Conservation (phyloP, 441 rosid species). For the Croton setiger region DNA sequence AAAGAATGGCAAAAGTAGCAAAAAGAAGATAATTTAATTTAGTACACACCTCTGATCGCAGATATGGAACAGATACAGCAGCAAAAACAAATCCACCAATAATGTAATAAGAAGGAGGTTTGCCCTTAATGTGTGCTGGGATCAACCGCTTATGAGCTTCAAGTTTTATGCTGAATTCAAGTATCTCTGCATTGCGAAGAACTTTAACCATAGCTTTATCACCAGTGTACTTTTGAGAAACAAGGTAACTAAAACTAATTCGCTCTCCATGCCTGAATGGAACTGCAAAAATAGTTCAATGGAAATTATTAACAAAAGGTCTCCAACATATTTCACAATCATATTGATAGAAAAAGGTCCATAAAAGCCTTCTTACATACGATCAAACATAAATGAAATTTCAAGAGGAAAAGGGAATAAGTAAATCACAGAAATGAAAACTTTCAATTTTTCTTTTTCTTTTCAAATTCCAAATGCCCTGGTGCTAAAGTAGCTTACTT, state of each 20-base stretch:
- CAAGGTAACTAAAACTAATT: constrained; percentile 90
- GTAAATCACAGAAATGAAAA: neutral
- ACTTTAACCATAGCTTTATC: constrained; percentile 77
- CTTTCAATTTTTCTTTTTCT: neutral
- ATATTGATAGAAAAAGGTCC: neutral
- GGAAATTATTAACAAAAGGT: neutral
- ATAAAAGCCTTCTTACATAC: neutral
- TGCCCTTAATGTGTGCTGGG: constrained; percentile 72
- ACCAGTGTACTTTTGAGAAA: constrained; percentile 87
- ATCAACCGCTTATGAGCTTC: constrained; percentile 71
- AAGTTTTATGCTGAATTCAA: constrained; percentile 65
- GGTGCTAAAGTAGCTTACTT: neutral
- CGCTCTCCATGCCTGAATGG: constrained; percentile 93
- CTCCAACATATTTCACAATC: neutral
- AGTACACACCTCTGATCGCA: constrained; percentile 77
- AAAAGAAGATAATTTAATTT: neutral
- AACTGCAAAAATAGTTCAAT: constrained; percentile 45
- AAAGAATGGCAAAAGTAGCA: neutral
- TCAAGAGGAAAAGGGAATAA: neutral
- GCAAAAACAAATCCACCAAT: constrained; percentile 90
- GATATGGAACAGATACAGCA: constrained; percentile 83
- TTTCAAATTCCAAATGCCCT: neutral
- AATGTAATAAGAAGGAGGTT: constrained; percentile 83
- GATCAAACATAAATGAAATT: neutral
- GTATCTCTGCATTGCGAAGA: constrained; percentile 58